phyloP scores from a whole-genome alignment of 2,329 filamentous ascomycete species.

The Clonostachys solani region DNA sequence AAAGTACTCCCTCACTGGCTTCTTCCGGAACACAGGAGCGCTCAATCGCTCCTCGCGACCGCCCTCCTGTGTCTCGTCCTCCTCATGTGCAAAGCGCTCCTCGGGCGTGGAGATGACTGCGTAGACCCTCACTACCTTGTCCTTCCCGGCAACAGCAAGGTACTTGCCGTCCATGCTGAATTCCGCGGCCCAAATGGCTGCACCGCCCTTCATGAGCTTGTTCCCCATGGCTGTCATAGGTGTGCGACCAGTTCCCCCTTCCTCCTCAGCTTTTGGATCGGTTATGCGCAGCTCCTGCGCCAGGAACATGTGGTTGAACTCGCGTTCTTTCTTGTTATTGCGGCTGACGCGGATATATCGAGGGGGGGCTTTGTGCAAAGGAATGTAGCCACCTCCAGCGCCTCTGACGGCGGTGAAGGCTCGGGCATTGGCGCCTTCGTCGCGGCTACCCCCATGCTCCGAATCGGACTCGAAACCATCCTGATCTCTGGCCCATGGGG shows the following conservation, averaged over 20 bases:
- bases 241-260: slow-evolving; percentile 9
- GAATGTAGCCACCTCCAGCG: slow-evolving; percentile 68
- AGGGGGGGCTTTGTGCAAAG: slow-evolving; percentile 82
- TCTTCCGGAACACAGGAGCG: slow-evolving; percentile 83
- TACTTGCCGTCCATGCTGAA: slow-evolving; percentile 92
- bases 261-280: slow-evolving; percentile 27
- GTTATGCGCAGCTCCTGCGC: slow-evolving; percentile 76
- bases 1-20: slow-evolving; percentile 73
- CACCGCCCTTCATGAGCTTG: slow-evolving; percentile 38
- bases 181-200: slow-evolving; percentile 86
- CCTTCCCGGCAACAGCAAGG: slow-evolving; percentile 87
- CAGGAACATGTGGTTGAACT: slow-evolving; percentile 85
- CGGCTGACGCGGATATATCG: slow-evolving; percentile 84
- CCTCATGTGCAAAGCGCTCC: slow-evolving; percentile 70
- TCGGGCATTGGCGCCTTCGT: slow-evolving; percentile 77
- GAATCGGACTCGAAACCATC: slow-evolving; percentile 61
- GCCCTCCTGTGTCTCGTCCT: slow-evolving; percentile 40
- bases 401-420: slow-evolving; percentile 76
- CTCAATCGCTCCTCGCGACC: slow-evolving; percentile 60
- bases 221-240: slow-evolving; percentile 31
- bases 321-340: slow-evolving; percentile 74
- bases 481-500: slow-evolving; percentile 68
- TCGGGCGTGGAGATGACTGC: slow-evolving; percentile 79
- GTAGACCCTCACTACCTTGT: slow-evolving; percentile 83
- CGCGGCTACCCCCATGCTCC: slow-evolving; percentile 63